Percentiles rank a stretch among this genome's conserved stretches.
Conservation (phyloP, 768 basidiomycete genomes). For the Mycena belliarum region DNA sequence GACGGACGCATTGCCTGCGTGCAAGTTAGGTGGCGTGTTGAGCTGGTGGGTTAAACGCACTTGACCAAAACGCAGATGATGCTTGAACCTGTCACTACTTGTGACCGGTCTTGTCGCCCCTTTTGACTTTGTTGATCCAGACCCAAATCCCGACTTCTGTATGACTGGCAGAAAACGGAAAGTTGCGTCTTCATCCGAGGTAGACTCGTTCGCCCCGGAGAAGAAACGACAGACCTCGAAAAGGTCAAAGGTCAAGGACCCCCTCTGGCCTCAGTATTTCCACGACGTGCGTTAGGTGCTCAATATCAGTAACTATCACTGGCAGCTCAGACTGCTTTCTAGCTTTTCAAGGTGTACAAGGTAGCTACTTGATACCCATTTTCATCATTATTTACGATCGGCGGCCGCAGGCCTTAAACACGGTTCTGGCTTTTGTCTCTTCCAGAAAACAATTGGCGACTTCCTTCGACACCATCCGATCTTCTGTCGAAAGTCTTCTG, state of each 20-base stretch:
- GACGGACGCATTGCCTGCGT: conserved; percentile 16
- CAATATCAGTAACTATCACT: too few relatives aligned
- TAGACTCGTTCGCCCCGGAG: background rate
- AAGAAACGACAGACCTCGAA: conserved; percentile 25
- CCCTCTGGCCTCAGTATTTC: conserved; percentile 70
- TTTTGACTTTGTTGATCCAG: background rate
- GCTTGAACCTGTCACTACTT: too few relatives aligned
- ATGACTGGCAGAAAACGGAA: background rate
- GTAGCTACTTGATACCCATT: conserved; percentile 23
- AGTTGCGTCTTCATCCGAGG: background rate
- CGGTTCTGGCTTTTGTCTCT: conserved; percentile 85
- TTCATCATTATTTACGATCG: background rate
- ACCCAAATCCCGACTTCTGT: too few relatives aligned
- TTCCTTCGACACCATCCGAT: conserved; percentile 73
- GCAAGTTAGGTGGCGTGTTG: background rate
- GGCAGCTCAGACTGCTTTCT: background rate
- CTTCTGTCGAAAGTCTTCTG: conserved; percentile 78
- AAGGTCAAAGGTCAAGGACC: background rate
- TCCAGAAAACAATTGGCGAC: conserved; percentile 78
- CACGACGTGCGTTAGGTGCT: conserved; percentile 42
- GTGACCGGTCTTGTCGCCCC: background rate
- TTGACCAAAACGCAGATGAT: too few relatives aligned
- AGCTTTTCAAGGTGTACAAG: conserved; percentile 45
- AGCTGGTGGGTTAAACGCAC: too few relatives aligned
- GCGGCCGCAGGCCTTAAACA: conserved; percentile 77